These are phyloP conservation scores for Helicostylum pulchrum DNA, from an alignment of 192 early-diverging fungal species.

Conservation along the genomic window DNA sequence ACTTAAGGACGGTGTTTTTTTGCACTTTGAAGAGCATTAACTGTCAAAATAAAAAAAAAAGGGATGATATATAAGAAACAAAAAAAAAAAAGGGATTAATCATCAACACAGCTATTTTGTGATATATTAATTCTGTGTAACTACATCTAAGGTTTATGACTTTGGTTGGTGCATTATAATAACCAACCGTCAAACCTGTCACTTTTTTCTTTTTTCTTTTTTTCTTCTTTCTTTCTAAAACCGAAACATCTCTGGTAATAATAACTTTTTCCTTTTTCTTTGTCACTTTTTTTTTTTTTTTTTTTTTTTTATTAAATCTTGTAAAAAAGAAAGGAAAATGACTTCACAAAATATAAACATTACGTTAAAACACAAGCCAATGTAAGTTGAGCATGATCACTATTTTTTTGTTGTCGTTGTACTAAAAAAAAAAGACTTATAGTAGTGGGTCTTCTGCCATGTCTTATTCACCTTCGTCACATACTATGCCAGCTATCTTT, in stretches of 20 bases:
- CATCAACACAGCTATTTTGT: neutral
- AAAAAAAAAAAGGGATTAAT: too few species aligned
- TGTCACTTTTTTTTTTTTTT: neutral
- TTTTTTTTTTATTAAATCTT: neutral
- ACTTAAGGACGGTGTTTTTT: too few species aligned
- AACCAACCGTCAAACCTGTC: conserved; percentile 1
- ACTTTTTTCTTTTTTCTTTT: neutral
- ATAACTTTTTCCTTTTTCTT: conserved; percentile 1
- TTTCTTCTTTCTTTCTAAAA: neutral
- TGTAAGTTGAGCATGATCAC: conserved; percentile 9
- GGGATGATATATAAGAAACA: too few species aligned
- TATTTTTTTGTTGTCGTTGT: neutral
- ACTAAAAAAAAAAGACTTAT: neutral
- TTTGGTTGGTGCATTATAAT: too few species aligned
- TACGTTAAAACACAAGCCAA: conserved; percentile 4
- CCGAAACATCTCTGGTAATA: conserved; percentile 1
- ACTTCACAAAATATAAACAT: conserved; percentile 14
- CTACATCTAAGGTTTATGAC: neutral
- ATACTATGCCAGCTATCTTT: conserved; percentile 18
- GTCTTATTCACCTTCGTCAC: conserved; percentile 18
- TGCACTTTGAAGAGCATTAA: too few species aligned
- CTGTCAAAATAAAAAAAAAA: neutral
- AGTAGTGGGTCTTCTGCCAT: neutral
- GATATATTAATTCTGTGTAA: neutral
- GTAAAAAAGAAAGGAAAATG: conserved; percentile 1